Evolutionary conservation across 345 rosid genomes (phyloP).

Genomic region (Rhizophora mangle): DNA sequence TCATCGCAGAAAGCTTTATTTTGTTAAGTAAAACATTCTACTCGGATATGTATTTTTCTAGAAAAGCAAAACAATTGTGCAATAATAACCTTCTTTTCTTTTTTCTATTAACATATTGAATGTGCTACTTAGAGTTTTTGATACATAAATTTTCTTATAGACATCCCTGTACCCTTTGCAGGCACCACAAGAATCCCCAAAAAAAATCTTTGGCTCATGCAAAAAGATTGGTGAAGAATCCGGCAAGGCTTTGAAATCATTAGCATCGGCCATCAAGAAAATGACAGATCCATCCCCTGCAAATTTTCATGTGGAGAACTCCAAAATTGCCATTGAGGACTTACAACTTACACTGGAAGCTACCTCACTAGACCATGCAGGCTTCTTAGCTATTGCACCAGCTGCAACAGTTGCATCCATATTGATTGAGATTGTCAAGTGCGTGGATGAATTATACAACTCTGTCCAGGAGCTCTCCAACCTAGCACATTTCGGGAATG

Average conservation of each 20-base stretch:
- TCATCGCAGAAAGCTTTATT: constrained; percentile 9
- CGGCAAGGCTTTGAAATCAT: constrained; percentile 22
- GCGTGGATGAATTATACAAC: constrained; percentile 20
- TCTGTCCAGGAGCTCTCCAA: constrained; percentile 23
- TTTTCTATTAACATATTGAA: not conserved
- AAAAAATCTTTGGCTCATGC: constrained; percentile 18
- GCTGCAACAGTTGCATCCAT: constrained; percentile 32
- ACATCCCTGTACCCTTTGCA: not conserved
- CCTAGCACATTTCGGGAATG: constrained; percentile 19
- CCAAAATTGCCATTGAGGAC: constrained; percentile 17
- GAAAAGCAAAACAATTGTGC: not conserved
- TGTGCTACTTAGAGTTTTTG: no score
- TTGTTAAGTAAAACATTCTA: not conserved
- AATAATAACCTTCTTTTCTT: not conserved
- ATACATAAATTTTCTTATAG: no score
- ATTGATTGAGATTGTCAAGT: constrained; percentile 19
- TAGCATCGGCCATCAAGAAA: constrained; percentile 25
- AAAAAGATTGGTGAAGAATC: constrained; percentile 24
- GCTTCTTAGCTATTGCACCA: constrained; percentile 31
- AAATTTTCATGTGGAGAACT: constrained; percentile 14
- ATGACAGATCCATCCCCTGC: constrained; percentile 26
- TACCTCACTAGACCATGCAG: constrained; percentile 8
- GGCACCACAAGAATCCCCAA: constrained; percentile 16
- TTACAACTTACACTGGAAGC: constrained; percentile 18
- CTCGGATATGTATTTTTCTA: not conserved